Percentiles rank a stretch among this genome's conserved stretches.
phyloP scores from a whole-genome alignment of 78 protist species.

The Acrasis kona region DNA sequence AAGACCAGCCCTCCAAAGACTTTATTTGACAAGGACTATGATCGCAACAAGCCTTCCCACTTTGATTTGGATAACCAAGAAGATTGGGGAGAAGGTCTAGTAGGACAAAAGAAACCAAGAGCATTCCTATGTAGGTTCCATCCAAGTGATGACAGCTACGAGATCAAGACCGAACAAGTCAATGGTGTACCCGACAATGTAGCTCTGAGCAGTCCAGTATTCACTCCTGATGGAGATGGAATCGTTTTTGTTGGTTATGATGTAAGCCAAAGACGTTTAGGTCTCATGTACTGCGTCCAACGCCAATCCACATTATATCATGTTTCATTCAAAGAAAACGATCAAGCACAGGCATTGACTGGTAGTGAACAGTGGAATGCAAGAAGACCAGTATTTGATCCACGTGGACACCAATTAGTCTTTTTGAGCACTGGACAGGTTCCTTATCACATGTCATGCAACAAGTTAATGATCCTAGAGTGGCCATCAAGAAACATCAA shows the following conservation, averaged over 20 bases:
- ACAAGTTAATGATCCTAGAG: neutral
- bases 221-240: neutral
- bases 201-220: neutral
- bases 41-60: too few relatives aligned
- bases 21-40: too few relatives aligned
- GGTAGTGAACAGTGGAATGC: neutral
- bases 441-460: neutral
- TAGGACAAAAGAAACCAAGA: too few relatives aligned
- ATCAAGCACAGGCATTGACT: neutral
- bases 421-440: neutral
- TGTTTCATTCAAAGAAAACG: neutral
- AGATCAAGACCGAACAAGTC: too few relatives aligned
- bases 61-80: too few relatives aligned
- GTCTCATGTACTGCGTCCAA: neutral
- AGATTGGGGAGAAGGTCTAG: too few relatives aligned
- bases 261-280: neutral
- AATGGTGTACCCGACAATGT: neutral
- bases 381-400: neutral
- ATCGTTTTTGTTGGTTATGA: neutral
- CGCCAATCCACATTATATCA: neutral
- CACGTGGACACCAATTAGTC: neutral
- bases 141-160: too few relatives aligned
- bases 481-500: neutral
- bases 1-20: too few relatives aligned
- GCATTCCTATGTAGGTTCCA: too few relatives aligned